Evolutionary conservation across 768 basidiomycete species (phyloP), one percentile per base, ranked within the genome.

Genomic region (Rhizopogon vinicolor): DNA sequence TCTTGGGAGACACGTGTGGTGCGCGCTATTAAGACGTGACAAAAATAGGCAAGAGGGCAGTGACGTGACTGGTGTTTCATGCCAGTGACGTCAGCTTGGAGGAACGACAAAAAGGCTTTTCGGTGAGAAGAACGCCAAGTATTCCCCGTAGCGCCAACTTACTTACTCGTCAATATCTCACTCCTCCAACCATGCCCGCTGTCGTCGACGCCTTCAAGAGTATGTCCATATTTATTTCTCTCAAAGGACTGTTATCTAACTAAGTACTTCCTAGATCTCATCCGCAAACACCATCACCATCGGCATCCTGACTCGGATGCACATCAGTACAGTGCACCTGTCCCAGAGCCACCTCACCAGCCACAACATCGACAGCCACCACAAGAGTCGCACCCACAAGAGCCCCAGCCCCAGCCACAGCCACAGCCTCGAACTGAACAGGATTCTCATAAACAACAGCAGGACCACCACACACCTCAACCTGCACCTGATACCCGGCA

Each of bases 151-250:
- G 41, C 42, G 31, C 39, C 41, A 28, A 39, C 45, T 56, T 37
- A 43, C 19, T 55, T 12, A 44, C 31, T 35, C 43, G 14, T 44
- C 52, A 7, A 7, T 31, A 19, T 16, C 5, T 51, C 16, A 35
- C 22, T 56, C 12, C 25, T n/a, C 18, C 58, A 49, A 66, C 59
- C 58, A 88, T 88, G 87, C 85, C 86, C 58, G 79, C 78, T 55
- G 87, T 92, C 51, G 87, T 94, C 63, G 85, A 93, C 72, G 87
- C 88, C 19, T 90, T 94, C 76, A 94, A 93, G 78, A 93, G 91
- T 92, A 68, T 41, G 78, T 72, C 31, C 41, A 10, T 42, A 35
- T 14, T 10, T 41, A 2, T 40, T 51, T 52, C 41, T 29, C 61
- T 58, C 50, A 7, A 41, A 57, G 18, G 28, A 25, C 54, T 54